Base-by-base conservation (phyloP, 1,139 yeast genomes). In the Candida smagusa region DNA sequence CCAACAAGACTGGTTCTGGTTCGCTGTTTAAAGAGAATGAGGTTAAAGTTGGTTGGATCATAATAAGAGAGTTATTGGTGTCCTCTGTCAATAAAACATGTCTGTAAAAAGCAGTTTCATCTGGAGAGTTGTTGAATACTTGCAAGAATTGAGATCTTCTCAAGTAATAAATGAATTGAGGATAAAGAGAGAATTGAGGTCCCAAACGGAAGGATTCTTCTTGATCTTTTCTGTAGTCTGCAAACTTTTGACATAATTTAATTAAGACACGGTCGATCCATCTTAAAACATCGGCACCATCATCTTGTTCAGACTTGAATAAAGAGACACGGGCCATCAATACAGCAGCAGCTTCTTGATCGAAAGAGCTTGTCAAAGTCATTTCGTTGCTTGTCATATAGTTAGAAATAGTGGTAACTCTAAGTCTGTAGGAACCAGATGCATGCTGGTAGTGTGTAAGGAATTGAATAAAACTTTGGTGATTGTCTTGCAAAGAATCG, bases 301-400 rank as follows among this genome's bases (percentile, higher is more conserved):
- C 77, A 43, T 70, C 77, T 51, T 79, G 85, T 65, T 92, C 90
- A 32, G 92, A 81, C 67, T 86, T 92, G 72, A 78, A 85, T 37
- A 92, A 89, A 4, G 97, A 95, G 41, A 92, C 82, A 59, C 98
- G 77, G 1, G 97, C 85, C 89, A 90, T 87, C 47, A 92, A 72
- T 1, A 90, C 97, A 7, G 97, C 96, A 8, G 98, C 97, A 12
- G 97, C 97, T 63, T 92, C 98, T 68, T 94, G 98, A 64, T 92
- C 99, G 61, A 92, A 92, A n/a, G 94, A 71, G 49, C 69, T 74
- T 19, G 81, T 70, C 50, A 72, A 65, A n/a, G 67, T 57, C 46
- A 68, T 65, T 49, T 71, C 76, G 45, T 71, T 77, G 36, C 69
- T 58, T 11, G 72, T 78, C 54, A 83, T 67, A 49, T 78, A 76